A percentile compares a stretch with the other conserved stretches of the same genome.
Evolutionary conservation across 306 rosid genomes (phyloP).

Genomic region (Cucurbita ficifolia): DNA sequence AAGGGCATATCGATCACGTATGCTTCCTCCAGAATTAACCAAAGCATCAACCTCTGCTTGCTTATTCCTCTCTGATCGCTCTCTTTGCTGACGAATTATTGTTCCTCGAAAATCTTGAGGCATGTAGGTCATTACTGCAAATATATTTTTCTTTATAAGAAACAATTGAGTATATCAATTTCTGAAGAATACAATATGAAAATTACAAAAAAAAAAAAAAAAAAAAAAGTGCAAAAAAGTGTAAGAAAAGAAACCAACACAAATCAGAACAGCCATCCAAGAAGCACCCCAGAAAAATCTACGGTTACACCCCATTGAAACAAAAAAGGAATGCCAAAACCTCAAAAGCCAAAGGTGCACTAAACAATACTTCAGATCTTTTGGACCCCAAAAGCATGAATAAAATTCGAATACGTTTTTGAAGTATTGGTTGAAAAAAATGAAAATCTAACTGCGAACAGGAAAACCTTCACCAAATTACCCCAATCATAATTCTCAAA

Average conservation of each 20-base stretch:
- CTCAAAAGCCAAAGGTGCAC: neutral
- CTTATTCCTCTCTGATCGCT: constrained; percentile 92
- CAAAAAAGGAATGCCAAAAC: neutral
- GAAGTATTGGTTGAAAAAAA: no score
- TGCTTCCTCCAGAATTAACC: constrained; percentile 69
- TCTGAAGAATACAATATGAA: neutral
- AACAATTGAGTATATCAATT: neutral
- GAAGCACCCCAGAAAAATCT: neutral
- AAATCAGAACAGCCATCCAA: neutral
- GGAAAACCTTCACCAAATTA: neutral
- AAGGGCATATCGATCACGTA: constrained; percentile 64
- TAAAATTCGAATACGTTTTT: no score
- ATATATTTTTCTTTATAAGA: constrained; percentile 5
- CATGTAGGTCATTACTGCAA: constrained; percentile 89
- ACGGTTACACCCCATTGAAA: neutral
- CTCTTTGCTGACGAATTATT: constrained; percentile 76
- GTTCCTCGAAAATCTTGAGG: constrained; percentile 99
- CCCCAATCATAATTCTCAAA: neutral
- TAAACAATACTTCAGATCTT: neutral
- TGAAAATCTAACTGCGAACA: no score
- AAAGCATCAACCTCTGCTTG: constrained; percentile 79
- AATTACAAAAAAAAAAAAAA: neutral
- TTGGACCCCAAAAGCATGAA: neutral
- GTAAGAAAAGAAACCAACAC: neutral
- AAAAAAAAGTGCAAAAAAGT: neutral